Evolutionary conservation across 2,329 filamentous ascomycete species (phyloP).

Genomic region (Trichoderma semiorbis): DNA sequence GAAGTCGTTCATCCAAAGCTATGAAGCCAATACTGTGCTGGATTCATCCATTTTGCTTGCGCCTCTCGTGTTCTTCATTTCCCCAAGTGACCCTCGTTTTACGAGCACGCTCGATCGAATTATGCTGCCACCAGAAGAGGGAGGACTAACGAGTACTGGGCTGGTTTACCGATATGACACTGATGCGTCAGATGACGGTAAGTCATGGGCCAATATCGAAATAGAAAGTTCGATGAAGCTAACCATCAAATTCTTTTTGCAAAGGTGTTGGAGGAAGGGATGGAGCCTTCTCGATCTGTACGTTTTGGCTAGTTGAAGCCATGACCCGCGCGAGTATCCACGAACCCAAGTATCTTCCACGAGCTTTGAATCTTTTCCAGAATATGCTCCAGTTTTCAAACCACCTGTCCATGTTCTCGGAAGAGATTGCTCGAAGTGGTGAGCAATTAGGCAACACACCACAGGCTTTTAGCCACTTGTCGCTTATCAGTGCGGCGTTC

Average conservation of each 20-base stretch:
- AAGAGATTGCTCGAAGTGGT: slow-evolving; percentile 71
- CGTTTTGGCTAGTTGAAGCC: slow-evolving; percentile 78
- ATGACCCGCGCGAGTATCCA: slow-evolving; percentile 66
- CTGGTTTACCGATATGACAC: slow-evolving; percentile 75
- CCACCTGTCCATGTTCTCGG: slow-evolving; percentile 73
- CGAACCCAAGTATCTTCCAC: slow-evolving; percentile 59
- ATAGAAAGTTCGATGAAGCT: not conserved
- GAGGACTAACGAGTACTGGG: slow-evolving; percentile 70
- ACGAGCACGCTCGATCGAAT: slow-evolving; percentile 69
- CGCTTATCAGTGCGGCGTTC: slow-evolving; percentile 72
- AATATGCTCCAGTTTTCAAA: slow-evolving; percentile 76
- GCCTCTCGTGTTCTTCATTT: slow-evolving; percentile 75
- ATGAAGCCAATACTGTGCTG: slow-evolving; percentile 65
- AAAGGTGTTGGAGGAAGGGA: slow-evolving; percentile 69
- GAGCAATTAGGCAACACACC: slow-evolving; percentile 79
- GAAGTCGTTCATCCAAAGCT: slow-evolving; percentile 71
- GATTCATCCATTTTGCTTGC: slow-evolving; percentile 75
- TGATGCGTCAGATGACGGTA: slow-evolving; percentile 65
- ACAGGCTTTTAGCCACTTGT: slow-evolving; percentile 74
- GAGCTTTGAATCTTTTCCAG: slow-evolving; percentile 68
- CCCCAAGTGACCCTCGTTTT: slow-evolving; percentile 74
- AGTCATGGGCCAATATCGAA: slow-evolving; percentile 20
- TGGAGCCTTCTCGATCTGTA: slow-evolving; percentile 78
- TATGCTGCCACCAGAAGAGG: slow-evolving; percentile 68
- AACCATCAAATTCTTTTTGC: not conserved